A percentile compares a stretch with the other conserved stretches of the same genome.
Evolutionary conservation across 2,329 filamentous ascomycete genomes (phyloP).

Genomic region (Zymoseptoria pseudotritici): DNA sequence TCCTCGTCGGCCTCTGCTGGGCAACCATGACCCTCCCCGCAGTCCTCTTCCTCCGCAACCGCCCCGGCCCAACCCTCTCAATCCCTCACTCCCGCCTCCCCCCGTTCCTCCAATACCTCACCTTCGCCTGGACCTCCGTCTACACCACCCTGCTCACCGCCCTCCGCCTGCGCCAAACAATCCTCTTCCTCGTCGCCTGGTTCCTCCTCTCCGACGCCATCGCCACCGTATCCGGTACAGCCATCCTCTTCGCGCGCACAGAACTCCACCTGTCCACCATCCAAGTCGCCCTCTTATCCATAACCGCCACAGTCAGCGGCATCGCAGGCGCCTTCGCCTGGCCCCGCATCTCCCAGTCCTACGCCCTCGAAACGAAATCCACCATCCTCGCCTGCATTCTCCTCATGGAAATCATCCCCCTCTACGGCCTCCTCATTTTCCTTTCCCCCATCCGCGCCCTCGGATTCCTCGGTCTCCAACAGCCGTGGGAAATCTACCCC

Average conservation of each 20-base stretch:
- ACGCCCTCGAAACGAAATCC: constrained; percentile 64
- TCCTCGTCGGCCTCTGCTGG: constrained; percentile 84
- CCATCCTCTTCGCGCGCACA: constrained; percentile 87
- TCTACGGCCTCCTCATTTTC: constrained; percentile 81
- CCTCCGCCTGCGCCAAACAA: constrained; percentile 59
- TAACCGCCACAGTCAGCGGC: constrained; percentile 79
- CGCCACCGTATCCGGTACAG: constrained; percentile 88
- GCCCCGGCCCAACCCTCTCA: constrained; percentile 63
- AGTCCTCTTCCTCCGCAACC: constrained; percentile 64
- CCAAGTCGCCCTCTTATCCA: constrained; percentile 77
- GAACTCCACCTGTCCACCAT: constrained; percentile 81
- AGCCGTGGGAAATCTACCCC: constrained; percentile 89
- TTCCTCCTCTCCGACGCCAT: constrained; percentile 88
- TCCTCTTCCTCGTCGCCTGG: constrained; percentile 74
- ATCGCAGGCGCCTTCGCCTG: constrained; percentile 81
- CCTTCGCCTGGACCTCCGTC: constrained; percentile 73
- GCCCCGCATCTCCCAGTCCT: constrained; percentile 64
- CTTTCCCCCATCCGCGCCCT: constrained; percentile 64
- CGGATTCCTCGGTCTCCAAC: constrained; percentile 72
- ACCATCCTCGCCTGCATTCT: constrained; percentile 79
- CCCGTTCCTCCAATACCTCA: constrained; percentile 55
- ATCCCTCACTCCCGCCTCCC: constrained; percentile 18
- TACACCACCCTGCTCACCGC: constrained; percentile 70
- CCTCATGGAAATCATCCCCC: constrained; percentile 78
- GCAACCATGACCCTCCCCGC: constrained; percentile 76